Evolutionary conservation across 331 rosid species (phyloP), one percentile per base, ranked within the genome.

Genomic region (Quercus phellos): DNA sequence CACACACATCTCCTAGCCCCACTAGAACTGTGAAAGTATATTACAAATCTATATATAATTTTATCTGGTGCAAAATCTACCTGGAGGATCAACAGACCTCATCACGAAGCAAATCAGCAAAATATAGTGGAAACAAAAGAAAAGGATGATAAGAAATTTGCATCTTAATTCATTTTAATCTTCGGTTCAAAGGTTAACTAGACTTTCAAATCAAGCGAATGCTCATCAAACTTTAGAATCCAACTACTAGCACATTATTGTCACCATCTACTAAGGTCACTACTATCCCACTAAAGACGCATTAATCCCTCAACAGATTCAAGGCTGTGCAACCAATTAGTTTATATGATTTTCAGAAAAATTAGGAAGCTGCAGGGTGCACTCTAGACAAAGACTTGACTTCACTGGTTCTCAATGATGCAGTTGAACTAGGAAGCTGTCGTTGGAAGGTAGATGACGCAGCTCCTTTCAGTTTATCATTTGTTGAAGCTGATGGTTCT

Each of bases 401-500:
- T 5, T 42, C 18, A 9, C 27, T 8, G 55, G 50, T 66, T 66
- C 19, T 21, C 10, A 66, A 21, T 66, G 51, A 32, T 18, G 50
- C 24, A 66, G 55, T 16, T 13, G 73, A 78, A 63, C 13, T 26
- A n/a, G 78, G 68, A 34, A 51, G 71, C 5, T 50, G 73, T 59
- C 38, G 50, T 18, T 60, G 32, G 13, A 12, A 38, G 50, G 74
- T 55, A 51, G 68, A 53, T 6, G 70, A 38, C 13, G 59, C 51
- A 3, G 21, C 75, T 13, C 38, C 75, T 5, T 17, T 66, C 24
- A 4, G 10, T 67, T 54, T 32, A 16, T 26, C 59, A 26, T 18
- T 35, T 21, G 69, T 24, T 68, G 59, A 43, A 6, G 55, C 64
- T 72, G 68, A 72, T 50, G 59, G 76, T 7, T 29, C 76, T 70